Conservation (phyloP, 2,329 filamentous ascomycete genomes). For the Neoascochyta sp. region DNA sequence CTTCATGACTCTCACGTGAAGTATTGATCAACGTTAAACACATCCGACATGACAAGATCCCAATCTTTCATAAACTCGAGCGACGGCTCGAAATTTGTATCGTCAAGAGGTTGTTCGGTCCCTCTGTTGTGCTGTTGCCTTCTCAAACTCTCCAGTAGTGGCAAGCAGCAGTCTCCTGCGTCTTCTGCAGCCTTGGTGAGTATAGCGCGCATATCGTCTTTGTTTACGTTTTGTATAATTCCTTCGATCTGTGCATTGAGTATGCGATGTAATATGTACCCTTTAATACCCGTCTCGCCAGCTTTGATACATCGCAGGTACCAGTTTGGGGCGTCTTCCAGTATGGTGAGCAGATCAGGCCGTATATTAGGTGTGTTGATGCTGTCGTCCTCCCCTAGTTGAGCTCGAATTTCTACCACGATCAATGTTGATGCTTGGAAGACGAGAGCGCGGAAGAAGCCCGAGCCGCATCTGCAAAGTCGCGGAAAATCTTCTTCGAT, state of each 20-base stretch:
- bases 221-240: slow-evolving; percentile 9
- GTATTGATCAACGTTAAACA: slow-evolving; percentile 8
- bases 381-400: slow-evolving; percentile 25
- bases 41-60: slow-evolving; percentile 15
- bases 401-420: slow-evolving; percentile 17
- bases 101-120: background rate
- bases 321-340: slow-evolving; percentile 21
- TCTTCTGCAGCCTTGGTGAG: slow-evolving; percentile 17
- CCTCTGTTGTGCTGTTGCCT: slow-evolving; percentile 2
- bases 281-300: slow-evolving; percentile 32
- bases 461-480: slow-evolving; percentile 19
- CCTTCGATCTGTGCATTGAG: slow-evolving; percentile 21
- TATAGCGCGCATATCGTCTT: slow-evolving; percentile 10
- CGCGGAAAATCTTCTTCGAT: slow-evolving; percentile 15
- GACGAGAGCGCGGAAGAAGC: slow-evolving; percentile 22
- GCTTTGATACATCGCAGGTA: slow-evolving; percentile 19
- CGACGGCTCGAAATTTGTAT: slow-evolving; percentile 8
- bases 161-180: slow-evolving; percentile 13
- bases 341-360: slow-evolving; percentile 15
- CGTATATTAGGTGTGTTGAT: slow-evolving; percentile 15
- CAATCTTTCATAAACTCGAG: slow-evolving; percentile 15
- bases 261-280: slow-evolving; percentile 21
- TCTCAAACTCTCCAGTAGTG: slow-evolving; percentile 18
- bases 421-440: slow-evolving; percentile 23
- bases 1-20: background rate